These are phyloP conservation scores for Epicoccum sorghinum DNA, from an alignment of 2,329 filamentous ascomycete species.

Conservation along the genomic window DNA sequence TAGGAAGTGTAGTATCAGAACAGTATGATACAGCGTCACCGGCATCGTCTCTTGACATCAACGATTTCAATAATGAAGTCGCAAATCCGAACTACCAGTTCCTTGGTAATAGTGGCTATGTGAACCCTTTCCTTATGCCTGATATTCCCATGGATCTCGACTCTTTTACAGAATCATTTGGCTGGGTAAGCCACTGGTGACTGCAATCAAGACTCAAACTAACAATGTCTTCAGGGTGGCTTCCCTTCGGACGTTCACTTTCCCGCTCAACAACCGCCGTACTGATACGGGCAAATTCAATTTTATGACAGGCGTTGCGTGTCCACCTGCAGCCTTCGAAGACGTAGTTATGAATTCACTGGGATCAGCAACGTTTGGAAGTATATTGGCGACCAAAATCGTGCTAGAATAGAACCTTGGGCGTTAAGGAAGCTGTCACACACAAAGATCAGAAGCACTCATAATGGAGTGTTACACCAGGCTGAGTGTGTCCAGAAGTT, in stretches of 20 bases:
- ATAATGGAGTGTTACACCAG: too few species aligned
- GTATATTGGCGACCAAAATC: neutral
- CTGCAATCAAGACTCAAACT: neutral
- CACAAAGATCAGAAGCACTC: too few species aligned
- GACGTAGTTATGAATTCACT: neutral
- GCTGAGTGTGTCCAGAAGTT: too few species aligned
- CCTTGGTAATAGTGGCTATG: slow-evolving; percentile 12
- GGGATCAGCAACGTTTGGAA: neutral
- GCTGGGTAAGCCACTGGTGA: slow-evolving; percentile 25
- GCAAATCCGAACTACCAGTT: slow-evolving; percentile 4
- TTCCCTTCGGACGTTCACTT: slow-evolving; percentile 2
- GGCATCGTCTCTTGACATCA: slow-evolving; percentile 25
- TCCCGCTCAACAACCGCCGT: neutral
- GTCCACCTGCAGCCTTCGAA: too few species aligned
- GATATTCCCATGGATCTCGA: slow-evolving; percentile 35
- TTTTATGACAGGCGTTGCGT: too few species aligned
- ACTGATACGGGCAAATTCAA: too few species aligned
- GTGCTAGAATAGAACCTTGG: neutral
- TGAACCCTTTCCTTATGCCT: slow-evolving; percentile 23
- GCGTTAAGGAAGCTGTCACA: neutral
- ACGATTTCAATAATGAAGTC: slow-evolving; percentile 11
- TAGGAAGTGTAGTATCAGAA: slow-evolving; percentile 4
- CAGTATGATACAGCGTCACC: slow-evolving; percentile 13
- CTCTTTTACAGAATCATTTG: slow-evolving; percentile 21
- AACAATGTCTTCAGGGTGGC: neutral